These are phyloP conservation scores for Lachancea cidri DNA, from an alignment of 805 yeast genomes.

Conservation along the genomic window DNA sequence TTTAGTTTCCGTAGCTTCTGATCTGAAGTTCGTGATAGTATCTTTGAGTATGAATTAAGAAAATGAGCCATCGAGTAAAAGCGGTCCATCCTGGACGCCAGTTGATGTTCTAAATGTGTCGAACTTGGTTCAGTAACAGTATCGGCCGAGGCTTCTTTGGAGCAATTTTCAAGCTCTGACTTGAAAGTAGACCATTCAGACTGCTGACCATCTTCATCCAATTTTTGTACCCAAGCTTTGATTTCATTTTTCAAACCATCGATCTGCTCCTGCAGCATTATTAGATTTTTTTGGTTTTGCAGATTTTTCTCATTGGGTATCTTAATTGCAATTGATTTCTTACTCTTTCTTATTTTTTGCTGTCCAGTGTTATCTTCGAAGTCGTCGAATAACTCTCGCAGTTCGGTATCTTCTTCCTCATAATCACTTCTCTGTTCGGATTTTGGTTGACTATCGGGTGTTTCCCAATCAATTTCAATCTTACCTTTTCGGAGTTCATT, in stretches of 20 bases:
- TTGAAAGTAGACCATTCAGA: slow-evolving; percentile 4
- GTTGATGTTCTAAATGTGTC: slow-evolving; percentile 14
- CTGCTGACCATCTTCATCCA: slow-evolving; percentile 6
- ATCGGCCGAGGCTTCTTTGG: not conserved
- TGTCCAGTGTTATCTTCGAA: slow-evolving; percentile 10
- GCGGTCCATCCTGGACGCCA: slow-evolving; percentile 16
- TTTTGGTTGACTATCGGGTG: slow-evolving; percentile 9
- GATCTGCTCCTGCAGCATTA: slow-evolving; percentile 21
- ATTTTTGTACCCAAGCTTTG: slow-evolving; percentile 23
- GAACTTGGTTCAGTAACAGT: slow-evolving; percentile 2
- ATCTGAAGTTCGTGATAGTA: slow-evolving; percentile 15
- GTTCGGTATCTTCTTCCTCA: slow-evolving; percentile 18
- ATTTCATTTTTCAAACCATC: slow-evolving; percentile 21
- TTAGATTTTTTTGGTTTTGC: slow-evolving; percentile 25
- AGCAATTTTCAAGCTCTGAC: not conserved
- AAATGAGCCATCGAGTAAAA: slow-evolving; percentile 22
- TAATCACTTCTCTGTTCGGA: slow-evolving; percentile 10
- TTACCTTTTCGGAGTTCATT: slow-evolving; percentile 25
- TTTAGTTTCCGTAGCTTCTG: slow-evolving; percentile 18
- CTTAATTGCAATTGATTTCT: slow-evolving; percentile 5
- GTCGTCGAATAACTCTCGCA: slow-evolving; percentile 18
- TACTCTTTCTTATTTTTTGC: not conserved
- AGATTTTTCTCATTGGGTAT: slow-evolving; percentile 31
- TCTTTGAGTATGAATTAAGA: slow-evolving; percentile 20
- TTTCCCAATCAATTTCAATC: slow-evolving; percentile 28